Percentiles rank a stretch among this genome's conserved stretches.
Conservation (phyloP, 2,329 filamentous ascomycete genomes). For the Pseudogymnoascus sp. region DNA sequence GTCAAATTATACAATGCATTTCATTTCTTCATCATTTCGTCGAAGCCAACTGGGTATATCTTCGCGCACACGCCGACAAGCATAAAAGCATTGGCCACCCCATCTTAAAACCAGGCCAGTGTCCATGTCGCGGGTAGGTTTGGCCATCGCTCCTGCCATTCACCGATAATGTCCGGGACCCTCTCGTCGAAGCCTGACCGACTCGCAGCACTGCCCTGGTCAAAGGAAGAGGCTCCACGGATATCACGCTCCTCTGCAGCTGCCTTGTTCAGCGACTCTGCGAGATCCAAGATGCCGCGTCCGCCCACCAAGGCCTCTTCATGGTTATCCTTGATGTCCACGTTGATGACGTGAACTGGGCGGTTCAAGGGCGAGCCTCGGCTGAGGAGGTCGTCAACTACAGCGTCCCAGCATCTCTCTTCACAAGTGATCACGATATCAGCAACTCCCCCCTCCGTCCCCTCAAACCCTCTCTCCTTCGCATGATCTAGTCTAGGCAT, state of each 20-base stretch:
- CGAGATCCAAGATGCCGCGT: slow-evolving; percentile 84
- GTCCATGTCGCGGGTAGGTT: slow-evolving; percentile 90
- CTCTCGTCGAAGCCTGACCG: slow-evolving; percentile 80
- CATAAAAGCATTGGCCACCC: slow-evolving; percentile 2
- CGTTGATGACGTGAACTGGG: slow-evolving; percentile 95
- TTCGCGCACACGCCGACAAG: background rate
- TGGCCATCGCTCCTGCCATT: slow-evolving; percentile 94
- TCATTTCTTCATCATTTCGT: slow-evolving; percentile 9
- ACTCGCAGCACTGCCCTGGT: slow-evolving; percentile 58
- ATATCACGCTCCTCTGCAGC: slow-evolving; percentile 69
- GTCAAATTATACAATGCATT: slow-evolving; percentile 15
- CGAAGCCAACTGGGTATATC: background rate
- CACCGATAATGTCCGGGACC: slow-evolving; percentile 83
- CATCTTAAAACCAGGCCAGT: slow-evolving; percentile 75
- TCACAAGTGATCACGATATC: slow-evolving; percentile 97
- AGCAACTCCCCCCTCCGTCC: slow-evolving; percentile 81
- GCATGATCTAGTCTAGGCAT: slow-evolving; percentile 71
- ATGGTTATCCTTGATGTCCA: slow-evolving; percentile 97
- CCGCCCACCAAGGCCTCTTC: slow-evolving; percentile 91
- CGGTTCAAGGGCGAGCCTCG: slow-evolving; percentile 81
- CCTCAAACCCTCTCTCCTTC: slow-evolving; percentile 67
- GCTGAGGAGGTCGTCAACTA: slow-evolving; percentile 84
- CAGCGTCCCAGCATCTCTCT: slow-evolving; percentile 96
- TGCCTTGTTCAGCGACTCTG: slow-evolving; percentile 72
- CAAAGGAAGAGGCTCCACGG: slow-evolving; percentile 59